Conservation (phyloP, 768 basidiomycete species). For the Trametes villosa region DNA sequence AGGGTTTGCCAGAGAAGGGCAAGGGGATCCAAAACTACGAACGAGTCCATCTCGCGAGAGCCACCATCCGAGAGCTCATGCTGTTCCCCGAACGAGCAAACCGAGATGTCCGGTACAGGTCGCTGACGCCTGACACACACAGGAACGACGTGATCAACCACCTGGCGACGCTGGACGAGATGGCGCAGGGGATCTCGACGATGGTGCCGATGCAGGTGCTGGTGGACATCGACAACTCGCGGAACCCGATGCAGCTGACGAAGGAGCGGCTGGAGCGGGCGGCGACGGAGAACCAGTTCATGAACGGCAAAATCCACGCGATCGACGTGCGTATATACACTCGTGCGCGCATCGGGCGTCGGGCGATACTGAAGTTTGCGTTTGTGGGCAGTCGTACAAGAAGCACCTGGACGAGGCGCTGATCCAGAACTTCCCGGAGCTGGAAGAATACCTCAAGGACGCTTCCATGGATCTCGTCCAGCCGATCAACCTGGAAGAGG, state of each 20-base stretch:
- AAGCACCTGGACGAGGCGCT: constrained; percentile 70
- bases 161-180: constrained; percentile 67
- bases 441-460: constrained; percentile 38
- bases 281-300: constrained; percentile 89
- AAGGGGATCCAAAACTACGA: too few relatives aligned
- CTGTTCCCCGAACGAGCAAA: too few relatives aligned
- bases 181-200: constrained; percentile 61
- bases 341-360: not conserved
- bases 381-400: constrained; percentile 65
- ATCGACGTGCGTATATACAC: constrained; percentile 52
- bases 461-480: not conserved
- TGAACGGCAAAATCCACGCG: constrained; percentile 86
- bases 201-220: constrained; percentile 79
- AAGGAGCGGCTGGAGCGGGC: constrained; percentile 80
- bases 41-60: too few relatives aligned
- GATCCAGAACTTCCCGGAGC: constrained; percentile 71
- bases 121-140: not conserved
- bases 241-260: constrained; percentile 83
- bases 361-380: not conserved
- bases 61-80: too few relatives aligned
- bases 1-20: too few relatives aligned
- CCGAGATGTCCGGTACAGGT: not conserved
- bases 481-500: constrained; percentile 15
- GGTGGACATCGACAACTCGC: constrained; percentile 76
- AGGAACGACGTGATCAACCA: constrained; percentile 80